Evolutionary conservation across 2,329 filamentous ascomycete species (phyloP).

Genomic region (Xylariales sp.): DNA sequence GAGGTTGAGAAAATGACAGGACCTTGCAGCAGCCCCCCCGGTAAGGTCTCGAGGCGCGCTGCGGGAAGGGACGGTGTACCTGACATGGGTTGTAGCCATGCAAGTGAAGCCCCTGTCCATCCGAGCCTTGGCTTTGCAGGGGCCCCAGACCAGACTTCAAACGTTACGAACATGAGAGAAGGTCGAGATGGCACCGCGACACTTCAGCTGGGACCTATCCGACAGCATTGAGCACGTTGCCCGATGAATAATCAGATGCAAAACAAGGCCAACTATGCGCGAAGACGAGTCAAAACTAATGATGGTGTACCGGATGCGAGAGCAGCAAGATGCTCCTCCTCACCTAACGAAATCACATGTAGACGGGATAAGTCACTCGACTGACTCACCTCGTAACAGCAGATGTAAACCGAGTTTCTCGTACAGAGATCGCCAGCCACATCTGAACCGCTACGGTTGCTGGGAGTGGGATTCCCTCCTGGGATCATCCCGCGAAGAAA

Average conservation of each 20-base stretch:
- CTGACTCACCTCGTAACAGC: too few relatives aligned
- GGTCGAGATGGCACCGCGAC: slow-evolving; percentile 7
- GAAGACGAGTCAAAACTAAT: background rate
- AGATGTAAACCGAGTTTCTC: too few relatives aligned
- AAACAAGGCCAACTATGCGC: too few relatives aligned
- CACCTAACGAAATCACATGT: too few relatives aligned
- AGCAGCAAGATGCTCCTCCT: background rate
- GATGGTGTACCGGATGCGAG: background rate
- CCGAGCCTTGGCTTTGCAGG: slow-evolving; percentile 6
- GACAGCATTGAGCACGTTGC: too few relatives aligned
- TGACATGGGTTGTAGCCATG: slow-evolving; percentile 13
- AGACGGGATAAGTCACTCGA: too few relatives aligned
- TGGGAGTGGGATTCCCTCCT: too few relatives aligned
- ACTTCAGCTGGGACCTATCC: too few relatives aligned
- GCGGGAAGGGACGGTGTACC: slow-evolving; percentile 16
- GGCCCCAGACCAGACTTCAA: slow-evolving; percentile 1
- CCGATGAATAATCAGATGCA: slow-evolving; percentile 3
- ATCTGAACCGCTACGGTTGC: too few relatives aligned
- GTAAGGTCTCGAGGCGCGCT: slow-evolving; percentile 12
- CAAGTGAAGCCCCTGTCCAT: slow-evolving; percentile 5
- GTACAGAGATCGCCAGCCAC: too few relatives aligned
- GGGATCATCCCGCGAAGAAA: too few relatives aligned
- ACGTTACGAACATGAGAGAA: slow-evolving; percentile 8
- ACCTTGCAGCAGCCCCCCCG: slow-evolving; percentile 13
- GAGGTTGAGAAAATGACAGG: slow-evolving; percentile 26